Evolutionary conservation across 306 rosid genomes (phyloP), one percentile per base, ranked within the genome.

Genomic region (Pyrus bretschneideri): DNA sequence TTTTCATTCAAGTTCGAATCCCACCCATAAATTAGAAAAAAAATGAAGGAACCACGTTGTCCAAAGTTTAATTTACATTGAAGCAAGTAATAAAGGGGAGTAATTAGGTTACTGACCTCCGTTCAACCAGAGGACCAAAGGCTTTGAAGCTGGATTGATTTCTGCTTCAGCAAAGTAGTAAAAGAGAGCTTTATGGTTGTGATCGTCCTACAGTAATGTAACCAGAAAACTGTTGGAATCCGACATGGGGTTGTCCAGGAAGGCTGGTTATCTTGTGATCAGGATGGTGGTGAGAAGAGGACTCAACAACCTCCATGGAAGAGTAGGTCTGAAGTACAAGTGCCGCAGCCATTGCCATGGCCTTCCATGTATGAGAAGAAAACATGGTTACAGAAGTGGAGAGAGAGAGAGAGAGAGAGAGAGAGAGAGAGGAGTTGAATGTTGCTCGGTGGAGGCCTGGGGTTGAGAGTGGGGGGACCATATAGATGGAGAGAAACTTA

Each of bases 101-200:
- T 42, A 1, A 5, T 15, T 5, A 15, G 55, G 55, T 51, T 51
- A 63, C 72, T 12, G 29, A 87, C 96, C 96, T 86, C 93, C 93
- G 80, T 89, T 91, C 67, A 91, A 88, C 93, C 96, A 91, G 59
- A 91, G 96, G 75, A 91, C 96, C 76, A 91, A 91, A 51, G 93
- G 96, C 71, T 91, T 91, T 40, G 92, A 86, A 86, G 71, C 38
- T 62, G 92, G 87, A 61, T 84, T 78, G 5, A 42, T 69, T 44
- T 89, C 81, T 77, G 93, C 90, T 84, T 91, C 91, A 66, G 76
- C 92, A 67, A 89, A 87, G 85, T 91, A 89, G 85, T 79, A 91
- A 49, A 91, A 87, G 3, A 91, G 76, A 40, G 91, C 44, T 70
- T 67, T 87, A 4, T 84, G 22, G 57, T 76, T 76, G 57, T 80